Conservation (phyloP, 2,329 filamentous ascomycete genomes). For the Aspergillus proliferans region DNA sequence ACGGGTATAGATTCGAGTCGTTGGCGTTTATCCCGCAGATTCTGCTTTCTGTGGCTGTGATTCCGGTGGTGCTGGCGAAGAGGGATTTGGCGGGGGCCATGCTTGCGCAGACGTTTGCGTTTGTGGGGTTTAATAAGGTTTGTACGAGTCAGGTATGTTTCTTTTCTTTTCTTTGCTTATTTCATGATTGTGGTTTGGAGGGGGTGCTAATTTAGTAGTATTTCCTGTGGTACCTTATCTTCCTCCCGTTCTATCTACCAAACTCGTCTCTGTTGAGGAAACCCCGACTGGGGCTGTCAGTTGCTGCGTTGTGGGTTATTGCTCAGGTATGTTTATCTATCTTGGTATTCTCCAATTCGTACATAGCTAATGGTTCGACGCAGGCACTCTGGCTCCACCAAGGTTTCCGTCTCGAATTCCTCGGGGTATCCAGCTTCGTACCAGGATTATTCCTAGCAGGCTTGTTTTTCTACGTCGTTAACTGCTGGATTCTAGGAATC, state of each 20-base stretch:
- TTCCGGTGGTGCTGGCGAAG: conserved; percentile 72
- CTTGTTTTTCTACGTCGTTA: conserved; percentile 73
- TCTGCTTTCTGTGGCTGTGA: conserved; percentile 66
- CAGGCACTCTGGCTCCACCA: conserved; percentile 66
- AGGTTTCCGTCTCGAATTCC: conserved; percentile 69
- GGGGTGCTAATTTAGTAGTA: conserved; percentile 54
- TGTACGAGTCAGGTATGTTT: conserved; percentile 84
- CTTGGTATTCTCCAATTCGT: neutral
- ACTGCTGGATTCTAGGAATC: conserved; percentile 79
- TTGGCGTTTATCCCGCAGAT: conserved; percentile 87
- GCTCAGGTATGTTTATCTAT: conserved; percentile 50
- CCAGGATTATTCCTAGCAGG: conserved; percentile 75
- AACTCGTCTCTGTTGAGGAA: conserved; percentile 62
- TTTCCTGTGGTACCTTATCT: conserved; percentile 96
- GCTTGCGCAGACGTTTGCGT: conserved; percentile 93
- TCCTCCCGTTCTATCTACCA: conserved; percentile 86
- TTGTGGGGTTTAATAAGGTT: conserved; percentile 97
- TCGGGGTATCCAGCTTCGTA: conserved; percentile 76
- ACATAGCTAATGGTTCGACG: conserved; percentile 27
- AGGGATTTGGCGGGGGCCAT: conserved; percentile 75
- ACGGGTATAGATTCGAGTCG: conserved; percentile 54
- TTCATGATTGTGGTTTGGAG: neutral
- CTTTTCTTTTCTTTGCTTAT: neutral
- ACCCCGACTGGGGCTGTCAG: conserved; percentile 57
- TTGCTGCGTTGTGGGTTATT: conserved; percentile 65